These are phyloP conservation scores for Neurospora sublineolata DNA, from an alignment of 495 filamentous ascomycete genomes.

Conservation along the genomic window DNA sequence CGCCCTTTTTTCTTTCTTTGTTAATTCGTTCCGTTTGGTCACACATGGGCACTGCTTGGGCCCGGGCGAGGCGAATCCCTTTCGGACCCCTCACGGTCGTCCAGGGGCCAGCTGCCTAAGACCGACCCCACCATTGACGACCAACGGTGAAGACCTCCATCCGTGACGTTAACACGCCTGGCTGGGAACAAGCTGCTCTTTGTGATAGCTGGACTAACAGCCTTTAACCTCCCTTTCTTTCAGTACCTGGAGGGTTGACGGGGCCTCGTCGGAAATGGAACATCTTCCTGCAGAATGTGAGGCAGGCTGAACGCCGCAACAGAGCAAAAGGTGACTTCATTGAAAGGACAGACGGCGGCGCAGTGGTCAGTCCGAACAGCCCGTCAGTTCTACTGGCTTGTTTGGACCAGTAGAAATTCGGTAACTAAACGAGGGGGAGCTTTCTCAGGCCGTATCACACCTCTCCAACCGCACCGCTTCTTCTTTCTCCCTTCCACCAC, in stretches of 20 bases:
- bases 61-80: not conserved
- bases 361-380: not conserved
- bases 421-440: not conserved
- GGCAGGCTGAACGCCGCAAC: not conserved
- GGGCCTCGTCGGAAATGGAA: not conserved
- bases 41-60: not conserved
- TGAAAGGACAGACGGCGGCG: constrained; percentile 3
- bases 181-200: not conserved
- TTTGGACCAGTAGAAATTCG: not conserved
- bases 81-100: not conserved
- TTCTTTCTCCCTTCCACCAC: not conserved
- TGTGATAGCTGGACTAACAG: constrained; percentile 9
- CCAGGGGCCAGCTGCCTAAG: not conserved
- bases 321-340: constrained; percentile 15
- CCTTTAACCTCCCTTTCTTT: not conserved
- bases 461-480: not conserved
- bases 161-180: constrained; percentile 8
- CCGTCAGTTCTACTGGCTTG: not conserved
- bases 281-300: not conserved
- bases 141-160: not conserved
- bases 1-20: not conserved
- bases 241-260: not conserved
- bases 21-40: not conserved
- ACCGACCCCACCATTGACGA: constrained; percentile 12
- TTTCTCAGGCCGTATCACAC: constrained; percentile 5